These are phyloP conservation scores for Phoma sp. DNA, from an alignment of 2,329 filamentous ascomycete species.

Conservation along the genomic window DNA sequence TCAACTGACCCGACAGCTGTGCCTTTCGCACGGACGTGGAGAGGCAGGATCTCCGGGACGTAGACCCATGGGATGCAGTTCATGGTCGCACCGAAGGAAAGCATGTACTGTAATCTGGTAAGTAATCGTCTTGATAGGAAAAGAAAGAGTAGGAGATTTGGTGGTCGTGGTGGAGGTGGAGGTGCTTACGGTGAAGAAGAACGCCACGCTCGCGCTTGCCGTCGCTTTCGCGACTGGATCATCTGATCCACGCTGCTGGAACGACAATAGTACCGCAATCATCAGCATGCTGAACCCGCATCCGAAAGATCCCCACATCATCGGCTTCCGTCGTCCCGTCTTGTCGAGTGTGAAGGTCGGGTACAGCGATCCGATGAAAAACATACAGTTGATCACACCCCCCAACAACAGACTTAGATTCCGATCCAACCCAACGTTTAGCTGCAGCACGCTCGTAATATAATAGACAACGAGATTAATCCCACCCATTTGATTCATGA, in stretches of 20 bases:
- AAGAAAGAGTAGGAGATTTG: no score
- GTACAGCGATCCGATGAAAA: conserved; percentile 36
- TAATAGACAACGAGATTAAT: conserved; percentile 53
- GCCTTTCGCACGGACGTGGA: conserved; percentile 58
- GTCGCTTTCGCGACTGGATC: conserved; percentile 48
- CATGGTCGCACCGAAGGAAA: conserved; percentile 33
- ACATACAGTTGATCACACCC: conserved; percentile 49
- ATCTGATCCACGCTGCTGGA: conserved; percentile 41
- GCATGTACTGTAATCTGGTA: conserved; percentile 25
- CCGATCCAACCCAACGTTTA: conserved; percentile 54
- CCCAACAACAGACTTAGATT: conserved; percentile 57
- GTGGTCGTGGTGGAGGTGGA: background rate
- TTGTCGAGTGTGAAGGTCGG: conserved; percentile 51
- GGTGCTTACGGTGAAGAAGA: conserved; percentile 54
- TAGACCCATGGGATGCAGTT: conserved; percentile 57
- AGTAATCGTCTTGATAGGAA: no score
- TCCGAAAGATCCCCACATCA: conserved; percentile 44
- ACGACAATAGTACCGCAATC: conserved; percentile 51
- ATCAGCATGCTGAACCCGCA: conserved; percentile 40
- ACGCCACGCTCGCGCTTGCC: conserved; percentile 55
- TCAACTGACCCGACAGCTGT: conserved; percentile 51
- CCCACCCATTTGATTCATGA: conserved; percentile 50
- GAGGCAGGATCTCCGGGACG: conserved; percentile 58
- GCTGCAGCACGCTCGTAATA: conserved; percentile 53
- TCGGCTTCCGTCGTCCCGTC: conserved; percentile 37